Base-by-base conservation (phyloP, 2,329 filamentous ascomycete species). In the Elsinoe australis region DNA sequence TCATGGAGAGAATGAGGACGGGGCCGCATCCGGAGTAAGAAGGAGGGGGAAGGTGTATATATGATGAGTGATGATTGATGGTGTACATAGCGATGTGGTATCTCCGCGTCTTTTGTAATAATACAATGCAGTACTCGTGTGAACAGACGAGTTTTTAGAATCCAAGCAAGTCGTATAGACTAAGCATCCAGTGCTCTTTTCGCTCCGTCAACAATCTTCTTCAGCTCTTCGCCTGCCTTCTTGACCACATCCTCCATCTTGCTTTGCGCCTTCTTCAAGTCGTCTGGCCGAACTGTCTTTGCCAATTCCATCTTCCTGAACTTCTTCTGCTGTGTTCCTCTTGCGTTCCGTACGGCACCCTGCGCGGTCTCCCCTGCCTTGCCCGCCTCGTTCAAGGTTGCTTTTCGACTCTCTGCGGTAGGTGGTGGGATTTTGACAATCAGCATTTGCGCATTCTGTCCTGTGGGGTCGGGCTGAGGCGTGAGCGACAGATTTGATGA, bases 361-460 rank as follows among this genome's bases (percentile, higher is more conserved):
- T 64, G 61, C 1, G 71, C 71, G 15, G 62, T 62, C 47, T 71
- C 68, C 3, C 66, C 63, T 4, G 67, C 67, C 52, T 68, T 69
- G 5, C 58, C 56, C 7, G 71, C 68, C 4, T 58, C 53, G 0
- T 67, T 59, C 2, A 71, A 56, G 9, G 64, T 65, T 3, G 57
- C 57, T 38, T 69, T 66, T 19, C 73, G 65, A n/a, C 71, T 69
- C 53, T 79, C 75, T 42, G 73, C 76, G 0, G 76, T 80, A 0
- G 75, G 74, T 4, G 76, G 74, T 1, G 76, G 76, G 18, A 79
- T 70, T 15, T 73, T 71, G 14, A 80, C 67, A 42, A 73, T 68
- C 6, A 79, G 65, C 4, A 75, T 71, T n/a, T 70, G 66, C 0
- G 72, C 65, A 31, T 71, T 72, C 18, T 68, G 64, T 3, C 69